Base-by-base conservation (phyloP, 1,284 basidiomycete species). In the Rhodotorula sp. region DNA sequence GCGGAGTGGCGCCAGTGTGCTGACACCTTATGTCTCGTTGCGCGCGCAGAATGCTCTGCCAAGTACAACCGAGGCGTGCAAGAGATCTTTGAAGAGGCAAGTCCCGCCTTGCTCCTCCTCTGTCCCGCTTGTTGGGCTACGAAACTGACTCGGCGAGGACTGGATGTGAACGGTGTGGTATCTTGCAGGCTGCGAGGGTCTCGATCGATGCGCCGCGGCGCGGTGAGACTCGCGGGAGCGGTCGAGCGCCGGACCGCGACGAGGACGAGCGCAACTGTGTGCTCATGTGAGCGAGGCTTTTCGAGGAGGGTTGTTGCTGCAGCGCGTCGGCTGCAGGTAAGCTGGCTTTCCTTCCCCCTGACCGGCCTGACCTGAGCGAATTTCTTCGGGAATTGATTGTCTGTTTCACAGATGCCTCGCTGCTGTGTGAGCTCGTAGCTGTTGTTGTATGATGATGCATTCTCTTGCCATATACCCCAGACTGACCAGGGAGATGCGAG, bases 31-130 rank as follows among this genome's bases (percentile, higher is more conserved):
- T 28, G 5, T 45, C 60, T 8, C 18, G 38, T 43, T 43, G 38
- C 38, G 38, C 14, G 8, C 48, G 14, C 77, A 94, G 94, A 98
- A 84, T 97, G 94, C 80, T 95, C 93, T 74, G 93, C 95, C 16
- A 97, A 95, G 81, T 91, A 94, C 78, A 95, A 97, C 78, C 87
- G 95, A 58, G 95, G 95, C 6, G 93, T 98, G 15, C 85, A 87
- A 38, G 93, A 98, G 80, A 93, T 94, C 8, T 94, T 98, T 79
- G 86, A 90, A 75, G 93, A 95, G 63, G 72, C 62, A 18, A 34
- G 66, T 19, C 21, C 18, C 5, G 19, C 34, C 48, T 8, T 7
- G 19, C n/a, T 14, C n/a, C 12, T 19, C 21, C 31, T 18, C 28
- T 14, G 55, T 6, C 43, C 23, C 28, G 8, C 21, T 2, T 3